Evolutionary conservation across 495 filamentous ascomycete genomes (phyloP).

Genomic region (Niebla homalea): DNA sequence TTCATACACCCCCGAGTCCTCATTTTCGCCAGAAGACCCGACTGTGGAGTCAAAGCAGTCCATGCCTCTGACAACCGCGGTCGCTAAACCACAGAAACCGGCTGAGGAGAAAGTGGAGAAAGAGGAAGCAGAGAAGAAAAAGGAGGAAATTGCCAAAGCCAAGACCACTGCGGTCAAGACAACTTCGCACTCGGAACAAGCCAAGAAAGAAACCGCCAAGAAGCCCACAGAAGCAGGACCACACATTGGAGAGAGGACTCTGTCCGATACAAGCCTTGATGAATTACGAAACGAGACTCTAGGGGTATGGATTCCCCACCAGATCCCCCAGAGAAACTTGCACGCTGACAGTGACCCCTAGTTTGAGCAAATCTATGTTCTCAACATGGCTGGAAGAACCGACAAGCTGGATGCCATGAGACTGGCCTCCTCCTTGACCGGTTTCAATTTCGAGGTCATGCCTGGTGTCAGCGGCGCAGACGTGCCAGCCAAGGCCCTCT

Average conservation of each 20-base stretch:
- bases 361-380: conserved; percentile 48
- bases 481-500: conserved; percentile 26
- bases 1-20: background rate
- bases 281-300: conserved; percentile 9
- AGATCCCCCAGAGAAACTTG: background rate
- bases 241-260: conserved; percentile 3
- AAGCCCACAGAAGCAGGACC: background rate
- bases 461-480: conserved; percentile 35
- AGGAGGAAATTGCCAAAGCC: background rate
- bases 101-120: background rate
- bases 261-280: conserved; percentile 4
- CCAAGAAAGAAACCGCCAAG: background rate
- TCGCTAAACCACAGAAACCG: background rate
- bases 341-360: conserved; percentile 14
- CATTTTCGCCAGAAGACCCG: background rate
- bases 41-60: background rate
- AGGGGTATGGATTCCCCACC: background rate
- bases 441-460: conserved; percentile 41
- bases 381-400: conserved; percentile 45
- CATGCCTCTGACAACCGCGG: too few relatives aligned
- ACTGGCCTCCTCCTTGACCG: conserved; percentile 36
- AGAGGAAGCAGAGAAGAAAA: background rate
- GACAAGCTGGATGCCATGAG: conserved; percentile 50
- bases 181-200: background rate
- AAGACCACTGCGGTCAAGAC: background rate